phyloP scores from a whole-genome alignment of 768 basidiomycete species.

The Dentipellis fragilis region DNA sequence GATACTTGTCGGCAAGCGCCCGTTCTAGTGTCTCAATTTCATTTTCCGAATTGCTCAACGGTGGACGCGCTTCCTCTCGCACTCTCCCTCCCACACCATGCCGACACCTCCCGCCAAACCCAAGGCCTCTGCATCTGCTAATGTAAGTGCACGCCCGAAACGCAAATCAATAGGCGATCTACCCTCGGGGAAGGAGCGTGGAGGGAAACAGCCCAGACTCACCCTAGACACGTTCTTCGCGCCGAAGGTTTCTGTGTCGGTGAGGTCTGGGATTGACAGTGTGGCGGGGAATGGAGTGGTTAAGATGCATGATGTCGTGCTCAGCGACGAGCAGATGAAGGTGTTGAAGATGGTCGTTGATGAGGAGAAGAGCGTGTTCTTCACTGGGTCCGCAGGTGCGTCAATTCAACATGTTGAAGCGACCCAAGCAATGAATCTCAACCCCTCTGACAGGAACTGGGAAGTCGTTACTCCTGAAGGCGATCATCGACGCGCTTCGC shows the following conservation, averaged over 20 bases:
- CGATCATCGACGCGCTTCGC: conserved; percentile 43
- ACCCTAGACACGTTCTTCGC: conserved; percentile 27
- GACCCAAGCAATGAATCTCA: background rate
- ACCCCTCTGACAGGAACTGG: conserved; percentile 43
- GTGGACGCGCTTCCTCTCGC: background rate
- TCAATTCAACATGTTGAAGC: background rate
- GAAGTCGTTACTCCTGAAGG: conserved; percentile 49
- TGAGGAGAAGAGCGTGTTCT: conserved; percentile 51
- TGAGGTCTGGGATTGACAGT: conserved; percentile 10
- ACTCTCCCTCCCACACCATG: background rate
- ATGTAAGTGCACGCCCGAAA: conserved; percentile 11
- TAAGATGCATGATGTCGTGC: conserved; percentile 25
- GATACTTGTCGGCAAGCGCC: background rate
- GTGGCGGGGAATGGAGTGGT: conserved; percentile 8
- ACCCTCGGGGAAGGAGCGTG: conserved; percentile 4
- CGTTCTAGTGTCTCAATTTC: no score
- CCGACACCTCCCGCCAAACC: background rate
- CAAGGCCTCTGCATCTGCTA: background rate
- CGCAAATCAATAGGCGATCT: conserved; percentile 20
- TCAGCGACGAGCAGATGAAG: conserved; percentile 44
- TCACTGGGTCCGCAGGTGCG: conserved; percentile 60
- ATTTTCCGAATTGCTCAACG: background rate
- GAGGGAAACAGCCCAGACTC: conserved; percentile 20
- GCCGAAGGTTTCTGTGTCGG: conserved; percentile 15
- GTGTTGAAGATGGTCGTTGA: conserved; percentile 45